Percentiles rank a stretch among this genome's conserved stretches.
These are phyloP conservation scores for Neodidymelliopsis sp. DNA, from an alignment of 2,329 filamentous ascomycete genomes.

Conservation along the genomic window DNA sequence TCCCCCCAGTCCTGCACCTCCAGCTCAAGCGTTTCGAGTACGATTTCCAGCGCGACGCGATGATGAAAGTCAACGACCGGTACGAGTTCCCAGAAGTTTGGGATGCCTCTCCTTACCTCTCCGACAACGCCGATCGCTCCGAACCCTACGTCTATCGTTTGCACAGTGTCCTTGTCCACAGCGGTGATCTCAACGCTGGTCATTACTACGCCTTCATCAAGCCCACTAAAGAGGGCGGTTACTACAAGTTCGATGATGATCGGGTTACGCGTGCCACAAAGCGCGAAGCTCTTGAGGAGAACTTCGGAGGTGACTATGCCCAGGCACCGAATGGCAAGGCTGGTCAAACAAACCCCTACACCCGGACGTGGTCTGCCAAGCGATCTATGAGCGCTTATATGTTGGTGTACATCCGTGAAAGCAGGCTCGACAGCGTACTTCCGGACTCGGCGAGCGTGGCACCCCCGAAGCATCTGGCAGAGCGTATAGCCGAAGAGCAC, in stretches of 20 bases:
- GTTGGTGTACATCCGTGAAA: conserved; percentile 95
- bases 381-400: conserved; percentile 92
- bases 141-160: conserved; percentile 92
- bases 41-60: conserved; percentile 92
- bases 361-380: conserved; percentile 69
- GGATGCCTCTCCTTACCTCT: conserved; percentile 86
- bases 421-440: conserved; percentile 81
- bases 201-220: conserved; percentile 99
- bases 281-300: conserved; percentile 92
- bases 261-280: conserved; percentile 93
- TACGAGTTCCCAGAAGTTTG: conserved; percentile 88
- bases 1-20: conserved; percentile 91
- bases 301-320: conserved; percentile 89
- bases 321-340: conserved; percentile 61
- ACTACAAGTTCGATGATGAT: conserved; percentile 98
- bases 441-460: conserved; percentile 77
- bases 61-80: conserved; percentile 98
- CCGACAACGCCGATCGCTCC: conserved; percentile 83
- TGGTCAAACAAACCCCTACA: conserved; percentile 69
- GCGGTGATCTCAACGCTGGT: conserved; percentile 93
- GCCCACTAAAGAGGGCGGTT: conserved; percentile 86
- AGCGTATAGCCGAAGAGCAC: conserved; percentile 81
- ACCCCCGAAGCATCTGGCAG: conserved; percentile 81
- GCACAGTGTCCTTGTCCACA: conserved; percentile 95
- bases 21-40: conserved; percentile 99